phyloP scores from a whole-genome alignment of 2,329 filamentous ascomycete species.

The Alternaria alternata region DNA sequence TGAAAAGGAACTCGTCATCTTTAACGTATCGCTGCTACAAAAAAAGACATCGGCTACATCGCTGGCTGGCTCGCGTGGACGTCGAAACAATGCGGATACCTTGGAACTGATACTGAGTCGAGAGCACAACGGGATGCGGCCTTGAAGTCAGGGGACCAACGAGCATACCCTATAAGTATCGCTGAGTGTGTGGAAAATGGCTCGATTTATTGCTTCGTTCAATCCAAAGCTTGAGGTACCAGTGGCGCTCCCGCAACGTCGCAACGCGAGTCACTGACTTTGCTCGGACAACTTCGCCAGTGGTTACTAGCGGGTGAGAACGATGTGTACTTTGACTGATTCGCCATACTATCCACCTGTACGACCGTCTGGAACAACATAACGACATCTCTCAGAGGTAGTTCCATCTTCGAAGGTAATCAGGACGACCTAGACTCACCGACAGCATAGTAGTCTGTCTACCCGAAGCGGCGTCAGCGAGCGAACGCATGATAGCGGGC shows the following conservation, averaged over 20 bases:
- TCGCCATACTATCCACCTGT: neutral
- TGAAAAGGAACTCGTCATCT: neutral
- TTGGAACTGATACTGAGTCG: neutral
- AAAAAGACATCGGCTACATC: neutral
- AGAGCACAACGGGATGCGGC: neutral
- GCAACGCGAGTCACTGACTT: neutral
- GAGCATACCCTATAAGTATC: neutral
- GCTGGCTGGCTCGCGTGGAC: neutral
- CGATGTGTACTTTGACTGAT: constrained; percentile 2
- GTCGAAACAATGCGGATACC: neutral
- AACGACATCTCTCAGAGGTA: neutral
- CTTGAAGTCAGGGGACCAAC: neutral
- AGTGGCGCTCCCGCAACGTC: neutral
- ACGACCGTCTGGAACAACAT: neutral
- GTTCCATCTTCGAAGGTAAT: neutral
- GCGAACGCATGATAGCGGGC: neutral
- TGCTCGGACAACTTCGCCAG: neutral
- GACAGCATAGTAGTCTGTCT: neutral
- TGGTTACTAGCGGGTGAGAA: constrained; percentile 2
- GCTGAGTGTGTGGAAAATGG: neutral
- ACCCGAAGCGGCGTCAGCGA: neutral
- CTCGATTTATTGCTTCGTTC: neutral
- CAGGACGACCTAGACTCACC: too few relatives aligned
- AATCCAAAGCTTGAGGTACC: neutral
- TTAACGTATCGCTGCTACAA: neutral